Evolutionary conservation across 176 grass and related monocot species (phyloP), one percentile per base, ranked within the genome.

Genomic region (Avena sativa): DNA sequence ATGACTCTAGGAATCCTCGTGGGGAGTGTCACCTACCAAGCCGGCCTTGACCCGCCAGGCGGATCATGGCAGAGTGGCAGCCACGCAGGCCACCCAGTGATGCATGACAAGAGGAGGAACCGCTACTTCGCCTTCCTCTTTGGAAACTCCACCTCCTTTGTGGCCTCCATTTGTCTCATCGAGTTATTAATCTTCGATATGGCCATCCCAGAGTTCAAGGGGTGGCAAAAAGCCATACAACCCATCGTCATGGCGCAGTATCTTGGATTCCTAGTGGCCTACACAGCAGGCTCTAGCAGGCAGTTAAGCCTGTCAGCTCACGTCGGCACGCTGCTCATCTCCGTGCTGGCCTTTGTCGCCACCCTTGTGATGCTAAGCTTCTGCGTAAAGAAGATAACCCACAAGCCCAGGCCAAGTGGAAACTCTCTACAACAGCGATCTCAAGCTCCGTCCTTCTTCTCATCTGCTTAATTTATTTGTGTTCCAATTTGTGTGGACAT

Each of bases 261-360:
- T 20, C 63, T 86, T 13, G 59, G 88, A 4, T 75, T 90, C 67
- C 71, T 84, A 13, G 21, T 21, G 16, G 69, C 82, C 21, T 73
- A 84, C 15, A 69, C 69, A 0, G 69, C 69, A 9, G 82, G 82
- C 23, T 74, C 68, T 15, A 74, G 15, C 23, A 28, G 82, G 21
- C 68, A 72, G 2, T 84, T n/a, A 69, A 25, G 48, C n/a, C 74
- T 38, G 9, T 74, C 38, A 0, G 55, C 21, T 2, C 47, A 61
- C 1, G 25, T 74, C 2, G 16, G 17, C 8, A 43, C 15, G 0
- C 8, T 84, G 5, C 52, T 60, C 21, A 16, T 12, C 9, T n/a
- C 40, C 9, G 81, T 72, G 52, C n/a, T 60, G 5, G 14, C 4
- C 21, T 74, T 13, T 20, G n/a, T 61, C 11, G 36, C 16, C 0